Conservation (phyloP, 768 basidiomycete genomes). For the Rhizopogon salebrosus region DNA sequence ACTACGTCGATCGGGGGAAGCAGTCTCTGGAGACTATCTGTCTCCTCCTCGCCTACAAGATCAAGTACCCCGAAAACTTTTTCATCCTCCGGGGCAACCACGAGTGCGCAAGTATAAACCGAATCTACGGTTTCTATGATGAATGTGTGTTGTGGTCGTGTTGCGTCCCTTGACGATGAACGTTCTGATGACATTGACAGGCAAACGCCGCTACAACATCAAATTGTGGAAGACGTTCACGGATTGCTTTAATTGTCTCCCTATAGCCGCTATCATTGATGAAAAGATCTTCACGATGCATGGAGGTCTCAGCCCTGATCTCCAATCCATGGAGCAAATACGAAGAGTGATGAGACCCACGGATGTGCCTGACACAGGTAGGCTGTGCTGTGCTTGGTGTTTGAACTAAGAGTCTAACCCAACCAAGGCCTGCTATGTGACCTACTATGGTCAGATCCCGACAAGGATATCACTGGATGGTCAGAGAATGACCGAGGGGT, state of each 20-base stretch:
- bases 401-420: neutral
- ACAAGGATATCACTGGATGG: slow-evolving; percentile 99
- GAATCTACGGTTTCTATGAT: slow-evolving; percentile 99
- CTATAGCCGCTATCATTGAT: slow-evolving; percentile 99
- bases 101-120: slow-evolving; percentile 98
- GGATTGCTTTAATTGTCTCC: slow-evolving; percentile 99
- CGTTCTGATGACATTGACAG: slow-evolving; percentile 36
- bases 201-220: slow-evolving; percentile 99
- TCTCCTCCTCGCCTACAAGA: slow-evolving; percentile 98
- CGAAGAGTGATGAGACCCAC: slow-evolving; percentile 98
- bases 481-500: slow-evolving; percentile 99
- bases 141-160: slow-evolving; percentile 67
- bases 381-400: slow-evolving; percentile 15
- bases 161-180: neutral
- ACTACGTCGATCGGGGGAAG: slow-evolving; percentile 99
- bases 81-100: slow-evolving; percentile 99
- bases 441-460: slow-evolving; percentile 97
- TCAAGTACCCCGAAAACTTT: slow-evolving; percentile 99
- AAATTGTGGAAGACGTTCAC: slow-evolving; percentile 99
- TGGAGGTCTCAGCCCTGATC: slow-evolving; percentile 92
- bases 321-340: slow-evolving; percentile 99
- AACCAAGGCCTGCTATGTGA: slow-evolving; percentile 84
- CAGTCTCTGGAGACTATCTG: slow-evolving; percentile 99
- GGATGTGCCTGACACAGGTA: slow-evolving; percentile 97
- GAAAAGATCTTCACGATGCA: slow-evolving; percentile 99